Evolutionary conservation across 2,329 filamentous ascomycete species (phyloP), one percentile per base, ranked within the genome.

Genomic region (Xylaria sp.): DNA sequence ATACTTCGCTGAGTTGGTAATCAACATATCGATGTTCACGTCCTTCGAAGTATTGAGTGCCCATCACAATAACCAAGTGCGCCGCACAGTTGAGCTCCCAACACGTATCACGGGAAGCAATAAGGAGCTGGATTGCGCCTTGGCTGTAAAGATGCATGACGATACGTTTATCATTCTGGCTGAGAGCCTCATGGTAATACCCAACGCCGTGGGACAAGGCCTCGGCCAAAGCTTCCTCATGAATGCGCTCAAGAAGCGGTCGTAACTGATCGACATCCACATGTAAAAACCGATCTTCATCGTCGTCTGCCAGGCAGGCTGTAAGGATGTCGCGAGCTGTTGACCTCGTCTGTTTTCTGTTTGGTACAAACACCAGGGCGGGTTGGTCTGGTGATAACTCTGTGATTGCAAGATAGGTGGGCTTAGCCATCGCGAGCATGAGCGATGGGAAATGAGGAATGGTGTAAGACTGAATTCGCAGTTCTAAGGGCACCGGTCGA

Each of bases 391-490:
- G 84, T 6, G 96, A 96, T 78, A 97, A 87, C 74, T 97, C 93
- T 2, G 93, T 87, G 72, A 99, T 92, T 2, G 95, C 92, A 67
- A 93, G 84, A 78, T 97, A 98, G 1, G 93, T 91, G 22, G 96
- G 96, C 79, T 96, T 95, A 17, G 94, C 93, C 96, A 99, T 99
- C 15, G 96, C 94, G 72, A 99, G 87, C 96, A 99, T 99, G 45
- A 99, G 86, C 11, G 96, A 98, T 3, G 96, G 96, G 82, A 97
- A 97, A 77, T 99, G 96, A 53, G 96, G 94, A 67, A 97, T 97
- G 31, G 90, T 92, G 81, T 96, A 99, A 0, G 94, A 95, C 79
- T 99, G 96, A 54, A 99, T 91, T 77, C 97, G 94, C 64, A 99
- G 87, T 78, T 98, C 95, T 36, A 99, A 83, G 25, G 95, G 94